Evolutionary conservation across 495 filamentous ascomycete genomes (phyloP).

Genomic region (Aspergillus incahuasiensis): DNA sequence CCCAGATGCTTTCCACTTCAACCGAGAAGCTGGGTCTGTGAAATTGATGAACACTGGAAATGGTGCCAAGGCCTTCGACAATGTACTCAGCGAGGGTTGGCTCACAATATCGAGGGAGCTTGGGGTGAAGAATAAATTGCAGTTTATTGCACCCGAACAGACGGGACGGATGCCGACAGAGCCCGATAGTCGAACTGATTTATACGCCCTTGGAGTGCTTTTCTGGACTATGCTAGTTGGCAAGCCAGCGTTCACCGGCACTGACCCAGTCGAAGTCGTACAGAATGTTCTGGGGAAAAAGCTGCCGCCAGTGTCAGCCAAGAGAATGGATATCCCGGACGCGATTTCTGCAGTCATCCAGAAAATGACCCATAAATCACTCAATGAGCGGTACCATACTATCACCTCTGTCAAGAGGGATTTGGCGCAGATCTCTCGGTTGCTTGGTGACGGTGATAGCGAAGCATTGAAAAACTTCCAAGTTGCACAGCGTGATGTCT

Average conservation of each 20-base stretch:
- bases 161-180: slow-evolving; percentile 86
- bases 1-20: slow-evolving; percentile 83
- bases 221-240: slow-evolving; percentile 84
- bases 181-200: slow-evolving; percentile 84
- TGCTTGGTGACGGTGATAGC: slow-evolving; percentile 71
- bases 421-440: slow-evolving; percentile 59
- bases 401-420: slow-evolving; percentile 77
- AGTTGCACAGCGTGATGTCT: slow-evolving; percentile 72
- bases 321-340: slow-evolving; percentile 76
- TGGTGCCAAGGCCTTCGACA: slow-evolving; percentile 78
- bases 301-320: slow-evolving; percentile 66
- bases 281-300: slow-evolving; percentile 76
- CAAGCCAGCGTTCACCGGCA: slow-evolving; percentile 69
- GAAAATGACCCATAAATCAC: slow-evolving; percentile 83
- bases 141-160: slow-evolving; percentile 87
- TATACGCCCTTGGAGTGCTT: slow-evolving; percentile 79
- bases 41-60: slow-evolving; percentile 81
- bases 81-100: slow-evolving; percentile 83
- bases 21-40: slow-evolving; percentile 59
- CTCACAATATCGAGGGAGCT: slow-evolving; percentile 69
- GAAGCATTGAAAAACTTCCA: slow-evolving; percentile 62
- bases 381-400: slow-evolving; percentile 79
- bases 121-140: slow-evolving; percentile 77
- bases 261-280: slow-evolving; percentile 77
- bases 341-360: slow-evolving; percentile 74